Base-by-base conservation (phyloP, 169 alveolate species). In the Plasmodium billcollinsi region DNA sequence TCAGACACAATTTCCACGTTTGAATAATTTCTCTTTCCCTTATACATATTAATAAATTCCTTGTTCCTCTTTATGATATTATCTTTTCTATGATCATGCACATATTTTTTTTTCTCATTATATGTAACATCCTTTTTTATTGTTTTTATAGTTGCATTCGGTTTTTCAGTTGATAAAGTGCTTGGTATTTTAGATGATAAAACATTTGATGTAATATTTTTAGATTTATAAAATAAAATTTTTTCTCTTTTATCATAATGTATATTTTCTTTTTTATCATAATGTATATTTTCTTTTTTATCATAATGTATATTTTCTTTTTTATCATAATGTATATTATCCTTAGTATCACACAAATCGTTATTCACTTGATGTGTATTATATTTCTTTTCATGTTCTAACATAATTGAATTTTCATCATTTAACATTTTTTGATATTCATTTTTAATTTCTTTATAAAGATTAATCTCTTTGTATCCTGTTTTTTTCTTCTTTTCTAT, bases 51-150 rank as follows among this genome's bases (percentile, higher is more conserved):
- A 50, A 1, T 62, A 11, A 45, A 65, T 3, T 63, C 33, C 67
- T 66, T 76, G 18, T 43, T 29, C 5, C 61, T 6, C 67, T 58
- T 54, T 9, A 39, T 50, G 29, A 45, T 0, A 14, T 45, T 58
- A 3, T 11, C 18, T 0, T n/a, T 18, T 69, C 39, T 47, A 49
- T 76, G 78, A 43, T 49, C 50, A 26, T 39, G 33, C 66, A 69
- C 12, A 20, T 7, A 50, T 2, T 9, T 11, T 7, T 45, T 76
- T 18, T 20, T 76, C 12, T 76, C 20, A 14, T 1, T 59, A 18
- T 67, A 52, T 43, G 39, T 80, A 33, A 80, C 69, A 20, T 59
- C 29, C 33, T 49, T 72, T 65, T 80, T 80, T 54, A 15, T 43
- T 24, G 90, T 69, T 15, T 80, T 80, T 33, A 80, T 54, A 15